Conservation (phyloP, 2,329 filamentous ascomycete species). For the Fusarium coffeatum region DNA sequence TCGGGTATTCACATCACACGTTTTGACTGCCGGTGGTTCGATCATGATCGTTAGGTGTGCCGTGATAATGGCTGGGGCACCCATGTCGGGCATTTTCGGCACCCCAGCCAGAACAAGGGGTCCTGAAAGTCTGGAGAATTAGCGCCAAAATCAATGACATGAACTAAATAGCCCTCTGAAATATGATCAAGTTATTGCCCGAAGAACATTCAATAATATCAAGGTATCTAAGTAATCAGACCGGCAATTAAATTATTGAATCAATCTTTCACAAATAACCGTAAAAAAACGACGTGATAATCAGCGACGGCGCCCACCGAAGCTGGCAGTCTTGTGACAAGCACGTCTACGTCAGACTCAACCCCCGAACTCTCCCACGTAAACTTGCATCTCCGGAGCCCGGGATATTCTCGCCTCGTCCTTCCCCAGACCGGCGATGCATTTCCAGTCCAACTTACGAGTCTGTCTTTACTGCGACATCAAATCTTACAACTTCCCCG, state of each 20-base stretch:
- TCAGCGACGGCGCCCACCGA: conserved; percentile 28
- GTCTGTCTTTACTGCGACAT: conserved; percentile 11
- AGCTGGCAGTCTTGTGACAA: conserved; percentile 17
- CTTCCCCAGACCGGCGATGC: conserved; percentile 14
- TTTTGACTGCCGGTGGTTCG: conserved; percentile 41
- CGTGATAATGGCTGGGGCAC: conserved; percentile 21
- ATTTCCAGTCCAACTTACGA: conserved; percentile 27
- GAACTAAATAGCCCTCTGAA: not conserved
- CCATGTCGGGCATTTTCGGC: conserved; percentile 37
- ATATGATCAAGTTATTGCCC: not conserved
- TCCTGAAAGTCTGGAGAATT: conserved; percentile 9
- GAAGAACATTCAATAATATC: no score
- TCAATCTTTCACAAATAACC: not conserved
- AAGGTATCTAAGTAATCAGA: not conserved
- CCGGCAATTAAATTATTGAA: not conserved
- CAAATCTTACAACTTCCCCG: conserved; percentile 36
- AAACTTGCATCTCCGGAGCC: conserved; percentile 12
- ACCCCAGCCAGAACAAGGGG: conserved; percentile 12
- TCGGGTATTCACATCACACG: conserved; percentile 22
- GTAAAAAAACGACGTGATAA: conserved; percentile 25
- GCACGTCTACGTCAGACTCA: conserved; percentile 20
- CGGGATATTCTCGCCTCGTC: conserved; percentile 40
- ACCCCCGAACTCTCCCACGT: conserved; percentile 1
- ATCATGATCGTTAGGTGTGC: conserved; percentile 35
- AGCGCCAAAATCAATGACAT: not conserved